phyloP scores from a whole-genome alignment of 1,284 basidiomycete genomes.

The Leucoagaricus sp. region DNA sequence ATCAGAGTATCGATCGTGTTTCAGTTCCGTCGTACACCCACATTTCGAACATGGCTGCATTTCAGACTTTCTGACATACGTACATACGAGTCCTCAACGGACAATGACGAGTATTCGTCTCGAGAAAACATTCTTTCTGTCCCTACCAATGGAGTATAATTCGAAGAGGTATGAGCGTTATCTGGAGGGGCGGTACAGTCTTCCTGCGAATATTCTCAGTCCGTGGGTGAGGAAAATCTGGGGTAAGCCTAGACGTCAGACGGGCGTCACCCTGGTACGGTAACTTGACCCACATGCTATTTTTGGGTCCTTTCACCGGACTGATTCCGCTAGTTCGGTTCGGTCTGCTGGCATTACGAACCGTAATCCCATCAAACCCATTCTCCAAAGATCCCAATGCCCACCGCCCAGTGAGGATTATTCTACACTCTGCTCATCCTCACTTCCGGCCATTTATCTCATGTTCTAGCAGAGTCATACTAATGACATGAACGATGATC shows the following conservation, averaged over 20 bases:
- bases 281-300: slow-evolving; percentile 8
- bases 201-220: no score
- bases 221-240: no score
- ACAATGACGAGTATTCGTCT: no score
- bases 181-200: no score
- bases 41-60: background rate
- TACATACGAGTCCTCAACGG: background rate
- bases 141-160: no score
- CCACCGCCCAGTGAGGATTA: slow-evolving; percentile 4
- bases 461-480: no score
- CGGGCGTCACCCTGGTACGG: slow-evolving; percentile 11
- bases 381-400: background rate
- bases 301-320: background rate
- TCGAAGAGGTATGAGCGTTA: no score
- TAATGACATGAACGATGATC: no score
- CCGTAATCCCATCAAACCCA: slow-evolving; percentile 2
- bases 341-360: background rate
- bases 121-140: slow-evolving; percentile 3
- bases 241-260: slow-evolving; percentile 4
- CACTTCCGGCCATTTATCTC: background rate
- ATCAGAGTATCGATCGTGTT: slow-evolving; percentile 12
- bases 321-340: background rate
- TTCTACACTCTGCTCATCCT: background rate
- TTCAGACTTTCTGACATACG: background rate
- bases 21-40: background rate